These are phyloP conservation scores for Psilocybe azurescens DNA, from an alignment of 768 basidiomycete species.

Conservation along the genomic window DNA sequence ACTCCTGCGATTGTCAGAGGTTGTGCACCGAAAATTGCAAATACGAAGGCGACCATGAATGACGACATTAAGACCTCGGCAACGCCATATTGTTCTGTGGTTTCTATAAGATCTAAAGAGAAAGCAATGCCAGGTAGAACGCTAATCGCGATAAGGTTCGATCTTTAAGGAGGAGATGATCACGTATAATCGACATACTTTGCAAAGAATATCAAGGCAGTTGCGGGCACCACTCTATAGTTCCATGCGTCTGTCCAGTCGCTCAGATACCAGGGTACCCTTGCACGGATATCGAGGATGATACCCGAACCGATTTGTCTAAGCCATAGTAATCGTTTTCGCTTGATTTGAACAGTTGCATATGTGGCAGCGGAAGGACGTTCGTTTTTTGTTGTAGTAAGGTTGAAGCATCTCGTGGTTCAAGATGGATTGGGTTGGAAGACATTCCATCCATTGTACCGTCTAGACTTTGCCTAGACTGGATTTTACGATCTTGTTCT, in stretches of 20 bases:
- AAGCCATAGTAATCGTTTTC: constrained; percentile 31
- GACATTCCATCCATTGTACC: not conserved
- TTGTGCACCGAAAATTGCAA: constrained; percentile 88
- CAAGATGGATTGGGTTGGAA: not conserved
- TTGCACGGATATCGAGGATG: constrained; percentile 66
- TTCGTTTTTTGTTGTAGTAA: constrained; percentile 12
- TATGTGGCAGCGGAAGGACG: constrained; percentile 18
- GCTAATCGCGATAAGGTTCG: constrained; percentile 35
- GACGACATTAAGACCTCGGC: constrained; percentile 83
- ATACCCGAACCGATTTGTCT: constrained; percentile 63
- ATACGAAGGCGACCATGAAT: constrained; percentile 90
- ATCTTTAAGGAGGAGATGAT: not conserved
- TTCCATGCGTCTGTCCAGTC: constrained; percentile 96
- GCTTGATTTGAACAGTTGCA: constrained; percentile 15
- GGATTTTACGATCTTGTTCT: too few species aligned
- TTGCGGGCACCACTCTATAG: constrained; percentile 88
- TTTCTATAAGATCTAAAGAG: constrained; percentile 90
- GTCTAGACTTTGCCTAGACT: not conserved
- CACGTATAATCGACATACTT: constrained; percentile 56
- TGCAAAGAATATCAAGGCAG: constrained; percentile 84
- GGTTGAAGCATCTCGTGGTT: constrained; percentile 8
- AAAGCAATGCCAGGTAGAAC: constrained; percentile 93
- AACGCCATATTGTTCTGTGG: constrained; percentile 88
- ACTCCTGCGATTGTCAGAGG: constrained; percentile 93
- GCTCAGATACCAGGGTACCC: constrained; percentile 79